phyloP scores from a whole-genome alignment of 2,329 filamentous ascomycete species.

The Exophiala calicioides region DNA sequence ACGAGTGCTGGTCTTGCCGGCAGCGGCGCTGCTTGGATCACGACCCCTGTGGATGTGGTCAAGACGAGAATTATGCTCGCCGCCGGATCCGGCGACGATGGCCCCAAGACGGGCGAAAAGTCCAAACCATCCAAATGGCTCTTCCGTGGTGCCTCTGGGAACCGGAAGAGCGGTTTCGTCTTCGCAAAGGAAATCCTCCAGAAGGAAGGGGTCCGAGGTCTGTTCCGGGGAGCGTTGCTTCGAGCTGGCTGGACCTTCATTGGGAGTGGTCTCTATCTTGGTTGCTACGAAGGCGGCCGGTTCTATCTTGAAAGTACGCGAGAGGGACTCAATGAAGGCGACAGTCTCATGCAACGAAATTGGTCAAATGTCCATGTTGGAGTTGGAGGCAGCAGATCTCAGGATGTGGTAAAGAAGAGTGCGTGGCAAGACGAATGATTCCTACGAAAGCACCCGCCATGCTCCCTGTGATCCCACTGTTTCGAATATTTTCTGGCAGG shows the following conservation, averaged over 20 bases:
- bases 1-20: constrained; percentile 73
- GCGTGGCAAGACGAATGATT: constrained; percentile 33
- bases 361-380: constrained; percentile 32
- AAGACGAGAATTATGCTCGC: constrained; percentile 88
- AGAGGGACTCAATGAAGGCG: constrained; percentile 27
- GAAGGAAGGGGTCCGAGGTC: constrained; percentile 68
- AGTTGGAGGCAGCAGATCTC: constrained; percentile 31
- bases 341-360: constrained; percentile 28
- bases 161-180: constrained; percentile 52
- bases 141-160: constrained; percentile 24
- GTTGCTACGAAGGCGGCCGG: constrained; percentile 80
- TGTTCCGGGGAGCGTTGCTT: constrained; percentile 73
- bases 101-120: constrained; percentile 11
- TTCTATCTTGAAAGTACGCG: constrained; percentile 53
- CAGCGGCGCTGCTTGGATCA: constrained; percentile 73
- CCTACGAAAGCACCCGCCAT: not conserved
- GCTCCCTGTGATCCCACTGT: too few relatives aligned
- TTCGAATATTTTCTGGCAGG: too few relatives aligned
- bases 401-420: constrained; percentile 32
- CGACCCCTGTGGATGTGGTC: constrained; percentile 84
- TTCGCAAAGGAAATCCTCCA: constrained; percentile 66
- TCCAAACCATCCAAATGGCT: constrained; percentile 22
- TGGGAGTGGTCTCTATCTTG: constrained; percentile 80
- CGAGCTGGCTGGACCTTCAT: constrained; percentile 78
- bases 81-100: constrained; percentile 45